Conservation (phyloP, 371 early-diverging fungal species). For the Circinella minor region DNA sequence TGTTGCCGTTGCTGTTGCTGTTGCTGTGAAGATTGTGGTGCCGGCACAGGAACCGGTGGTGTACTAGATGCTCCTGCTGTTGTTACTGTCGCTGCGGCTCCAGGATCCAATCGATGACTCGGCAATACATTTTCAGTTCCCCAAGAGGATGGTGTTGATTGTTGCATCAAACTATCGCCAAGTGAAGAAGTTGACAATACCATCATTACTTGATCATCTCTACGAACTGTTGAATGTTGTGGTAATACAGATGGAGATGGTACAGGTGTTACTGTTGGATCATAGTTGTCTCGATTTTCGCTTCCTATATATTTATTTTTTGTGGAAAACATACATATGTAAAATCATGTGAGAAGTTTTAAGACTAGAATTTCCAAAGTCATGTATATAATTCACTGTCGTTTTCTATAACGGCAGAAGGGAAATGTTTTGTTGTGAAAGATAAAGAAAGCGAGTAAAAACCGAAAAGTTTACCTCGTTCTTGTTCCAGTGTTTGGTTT, state of each 20-base stretch:
- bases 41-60: no score
- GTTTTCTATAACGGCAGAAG: no score
- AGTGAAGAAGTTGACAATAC: neutral
- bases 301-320: neutral
- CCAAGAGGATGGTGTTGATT: neutral
- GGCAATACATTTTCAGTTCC: neutral
- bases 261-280: slow-evolving; percentile 8
- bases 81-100: neutral
- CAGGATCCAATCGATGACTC: neutral
- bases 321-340: no score
- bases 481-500: neutral
- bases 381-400: no score
- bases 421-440: neutral
- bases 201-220: neutral
- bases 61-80: neutral
- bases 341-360: no score
- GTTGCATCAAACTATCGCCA: neutral
- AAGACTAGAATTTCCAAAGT: no score
- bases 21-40: neutral
- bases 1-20: neutral
- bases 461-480: neutral
- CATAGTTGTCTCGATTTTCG: neutral
- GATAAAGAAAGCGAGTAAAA: no score
- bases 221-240: neutral
- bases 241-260: neutral